Evolutionary conservation across 2,329 filamentous ascomycete genomes (phyloP), one percentile per base, ranked within the genome.

Genomic region (Nemania sp.): DNA sequence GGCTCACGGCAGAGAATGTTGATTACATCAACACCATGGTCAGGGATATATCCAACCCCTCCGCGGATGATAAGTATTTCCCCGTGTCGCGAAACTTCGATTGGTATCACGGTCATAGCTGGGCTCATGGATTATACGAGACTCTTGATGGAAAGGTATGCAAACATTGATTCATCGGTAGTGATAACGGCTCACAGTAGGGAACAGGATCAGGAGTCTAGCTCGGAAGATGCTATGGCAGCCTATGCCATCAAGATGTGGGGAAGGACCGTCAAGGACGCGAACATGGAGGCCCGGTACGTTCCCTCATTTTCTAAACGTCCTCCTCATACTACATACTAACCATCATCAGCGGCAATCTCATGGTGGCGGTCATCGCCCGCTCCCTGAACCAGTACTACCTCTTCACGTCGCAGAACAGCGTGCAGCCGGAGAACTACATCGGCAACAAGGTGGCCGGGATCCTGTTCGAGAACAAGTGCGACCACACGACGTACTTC

Each of bases 21-120:
- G 87, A 85, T 18, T 98, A 88, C 78, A 88, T 97, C 65, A 91
- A 97, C 73, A 86, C 85, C 65, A 81, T 99, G 47, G 88, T 95
- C 50, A 89, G 95, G 59, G 95, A 99, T 66, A 77, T 84, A 50
- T 89, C 92, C 47, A 97, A 97, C 75, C 88, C 92, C 0, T 88
- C 85, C 67, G 72, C 80, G 2, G 73, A 82, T 17, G 93, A 97
- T 72, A 80, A 82, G 29, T 86, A 86, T 68, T 98, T 96, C 75
- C 93, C 94, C 0, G 88, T 91, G 67, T 93, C 84, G 63, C 86
- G 95, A 50, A 86, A 81, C 58, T 98, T 97, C 71, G 95, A 98
- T 76, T 97, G 92, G 91, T 98, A 88, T 74, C 87, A 96, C 71
- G 95, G 94, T 1, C 95, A 98, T 80, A 92, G 89, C 60, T 97